Conservation (phyloP, 2,329 filamentous ascomycete genomes). For the Clathrospora elynae region DNA sequence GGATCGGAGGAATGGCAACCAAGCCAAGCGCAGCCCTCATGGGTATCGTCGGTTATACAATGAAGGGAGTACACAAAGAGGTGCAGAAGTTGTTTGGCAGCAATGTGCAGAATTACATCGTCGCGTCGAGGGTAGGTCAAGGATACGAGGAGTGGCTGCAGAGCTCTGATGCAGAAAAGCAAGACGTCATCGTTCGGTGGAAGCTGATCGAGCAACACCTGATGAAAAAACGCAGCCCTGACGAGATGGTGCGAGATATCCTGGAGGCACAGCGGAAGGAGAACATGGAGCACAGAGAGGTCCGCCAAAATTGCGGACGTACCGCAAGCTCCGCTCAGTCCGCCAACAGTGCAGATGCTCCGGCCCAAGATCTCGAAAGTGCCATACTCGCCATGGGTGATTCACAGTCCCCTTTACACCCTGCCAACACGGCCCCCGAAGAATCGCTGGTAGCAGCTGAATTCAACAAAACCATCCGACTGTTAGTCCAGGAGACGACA, state of each 20-base stretch:
- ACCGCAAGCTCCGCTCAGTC: no score
- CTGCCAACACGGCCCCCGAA: no score
- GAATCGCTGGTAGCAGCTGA: no score
- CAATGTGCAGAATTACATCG: constrained; percentile 18
- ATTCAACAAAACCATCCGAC: no score
- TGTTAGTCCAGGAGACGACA: no score
- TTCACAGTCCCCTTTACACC: no score
- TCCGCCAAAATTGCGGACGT: no score
- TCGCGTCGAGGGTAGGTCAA: constrained; percentile 22
- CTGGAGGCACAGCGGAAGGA: no score
- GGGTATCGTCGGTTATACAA: constrained; percentile 22
- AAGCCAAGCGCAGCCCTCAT: constrained; percentile 29
- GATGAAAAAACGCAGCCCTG: constrained; percentile 11
- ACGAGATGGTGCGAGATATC: constrained; percentile 34
- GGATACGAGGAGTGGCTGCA: constrained; percentile 27
- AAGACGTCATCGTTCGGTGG: constrained; percentile 23
- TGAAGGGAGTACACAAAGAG: constrained; percentile 26
- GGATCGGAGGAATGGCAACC: constrained; percentile 28
- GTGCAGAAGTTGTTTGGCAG: constrained; percentile 20
- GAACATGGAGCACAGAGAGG: no score
- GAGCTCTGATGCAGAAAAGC: constrained; percentile 20
- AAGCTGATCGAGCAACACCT: constrained; percentile 17
- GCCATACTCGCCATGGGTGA: no score
- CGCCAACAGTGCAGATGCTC: no score
- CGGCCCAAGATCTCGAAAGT: no score